Evolutionary conservation across 768 basidiomycete species (phyloP), one percentile per base, ranked within the genome.

Genomic region (Amanita rubescens): DNA sequence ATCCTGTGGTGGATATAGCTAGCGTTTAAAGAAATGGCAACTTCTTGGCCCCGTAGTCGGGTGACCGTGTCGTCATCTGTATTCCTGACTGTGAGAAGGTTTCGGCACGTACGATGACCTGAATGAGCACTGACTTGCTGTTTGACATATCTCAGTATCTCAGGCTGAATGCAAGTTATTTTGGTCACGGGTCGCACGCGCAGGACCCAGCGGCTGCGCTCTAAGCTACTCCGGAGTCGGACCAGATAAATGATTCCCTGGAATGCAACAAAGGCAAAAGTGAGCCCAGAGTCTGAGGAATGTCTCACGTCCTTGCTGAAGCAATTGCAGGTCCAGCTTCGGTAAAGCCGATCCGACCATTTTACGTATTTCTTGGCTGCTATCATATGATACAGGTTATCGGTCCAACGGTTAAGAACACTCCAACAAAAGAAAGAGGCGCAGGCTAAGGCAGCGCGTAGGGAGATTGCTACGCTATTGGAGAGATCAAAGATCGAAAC

Each of bases 351-450:
- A 34, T 52, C 37, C 30, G 39, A 39, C n/a, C 41, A 50, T 52
- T 35, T 46, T 51, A 32, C 25, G 24, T 57, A 15, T 20, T 30
- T 47, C 44, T 34, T 46, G 27, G n/a, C n/a, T n/a, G n/a, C n/a
- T n/a, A n/a, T 17, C 15, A 46, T 37, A 37, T 20, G 58, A 12
- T 10, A 32, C 54, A 93, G 90, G 54, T 76, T 94, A 32, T 88
- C 90, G 0, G 87, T 93, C 19, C 90, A 94, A 67, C 81, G 90
- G 15, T 73, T 93, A 55, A 79, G 90, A 53, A 94, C 85, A 17
- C 71, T 93, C 9, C 88, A 94, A 60, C 89, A 94, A 71, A 98
- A 98, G 80, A 94, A 88, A 69, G 82, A 85, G 59, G 92, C 94
- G 0, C 82, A 96, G 57, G 79, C 78, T 1, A 81, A 81, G 60